Conservation (phyloP, 2,329 filamentous ascomycete genomes). For the Cryphonectria nitschkei region DNA sequence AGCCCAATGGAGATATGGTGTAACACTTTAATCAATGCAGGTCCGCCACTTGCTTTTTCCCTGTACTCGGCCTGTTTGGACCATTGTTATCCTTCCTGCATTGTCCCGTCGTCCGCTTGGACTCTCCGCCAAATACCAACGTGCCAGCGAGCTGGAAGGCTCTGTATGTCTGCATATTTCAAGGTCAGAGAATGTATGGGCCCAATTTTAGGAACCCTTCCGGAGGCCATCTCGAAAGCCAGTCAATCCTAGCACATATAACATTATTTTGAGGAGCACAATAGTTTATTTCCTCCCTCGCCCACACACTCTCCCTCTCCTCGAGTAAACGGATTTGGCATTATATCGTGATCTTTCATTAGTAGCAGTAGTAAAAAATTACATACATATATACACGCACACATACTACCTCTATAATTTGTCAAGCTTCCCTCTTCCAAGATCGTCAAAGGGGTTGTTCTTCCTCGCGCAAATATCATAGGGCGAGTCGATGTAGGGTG, state of each 20-base stretch:
- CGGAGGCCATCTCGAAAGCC: neutral
- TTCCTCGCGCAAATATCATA: slow-evolving; percentile 12
- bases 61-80: neutral
- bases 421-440: neutral
- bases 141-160: neutral
- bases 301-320: too few species aligned
- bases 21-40: neutral
- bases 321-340: neutral
- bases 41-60: neutral
- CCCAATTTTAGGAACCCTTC: too few species aligned
- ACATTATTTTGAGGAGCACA: neutral
- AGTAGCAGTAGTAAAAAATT: neutral
- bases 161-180: neutral
- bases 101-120: neutral
- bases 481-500: slow-evolving; percentile 14
- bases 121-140: neutral
- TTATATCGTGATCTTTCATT: neutral
- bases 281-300: neutral
- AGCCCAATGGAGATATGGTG: neutral
- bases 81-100: neutral
- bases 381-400: neutral
- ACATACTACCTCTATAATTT: neutral
- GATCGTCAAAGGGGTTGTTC: slow-evolving; percentile 26
- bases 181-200: neutral
- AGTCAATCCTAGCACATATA: neutral